Conservation (phyloP, 2,329 filamentous ascomycete genomes). For the Talaromyces verruculosus region DNA sequence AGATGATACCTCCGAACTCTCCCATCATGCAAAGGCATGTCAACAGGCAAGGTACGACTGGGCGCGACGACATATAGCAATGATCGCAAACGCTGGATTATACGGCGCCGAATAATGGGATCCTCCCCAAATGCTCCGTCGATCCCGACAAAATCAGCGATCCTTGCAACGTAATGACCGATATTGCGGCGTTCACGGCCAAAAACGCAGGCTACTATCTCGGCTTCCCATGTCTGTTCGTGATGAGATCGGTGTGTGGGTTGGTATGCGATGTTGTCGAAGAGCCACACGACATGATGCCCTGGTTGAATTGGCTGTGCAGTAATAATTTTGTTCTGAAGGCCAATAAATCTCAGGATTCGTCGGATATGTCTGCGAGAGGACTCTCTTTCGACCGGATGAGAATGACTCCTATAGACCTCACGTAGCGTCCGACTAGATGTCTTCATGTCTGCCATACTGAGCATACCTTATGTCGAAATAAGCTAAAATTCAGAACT, state of each 20-base stretch:
- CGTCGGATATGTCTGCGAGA: neutral
- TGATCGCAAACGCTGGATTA: conserved; percentile 59
- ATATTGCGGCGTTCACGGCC: conserved; percentile 67
- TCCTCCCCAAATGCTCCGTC: conserved; percentile 54
- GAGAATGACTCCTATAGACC: neutral
- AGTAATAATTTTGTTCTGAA: conserved; percentile 55
- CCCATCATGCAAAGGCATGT: conserved; percentile 43
- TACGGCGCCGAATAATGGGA: conserved; percentile 60
- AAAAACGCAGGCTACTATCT: conserved; percentile 82
- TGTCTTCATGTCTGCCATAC: neutral
- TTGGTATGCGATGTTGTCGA: conserved; percentile 84
- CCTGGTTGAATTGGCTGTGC: conserved; percentile 52
- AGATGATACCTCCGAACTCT: conserved; percentile 53
- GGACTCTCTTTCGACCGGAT: neutral
- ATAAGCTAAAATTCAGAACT: neutral
- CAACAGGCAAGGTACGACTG: conserved; percentile 64
- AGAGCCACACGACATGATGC: conserved; percentile 78
- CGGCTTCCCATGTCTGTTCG: conserved; percentile 66
- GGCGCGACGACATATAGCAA: conserved; percentile 77
- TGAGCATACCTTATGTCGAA: neutral
- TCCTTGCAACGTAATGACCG: conserved; percentile 65
- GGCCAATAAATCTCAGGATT: conserved; percentile 9
- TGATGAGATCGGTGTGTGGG: conserved; percentile 34
- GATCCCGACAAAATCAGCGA: conserved; percentile 69
- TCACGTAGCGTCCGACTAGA: neutral